Evolutionary conservation across 148 eudicot genomes (phyloP).

Genomic region (Amaranthus hypochondriacus): DNA sequence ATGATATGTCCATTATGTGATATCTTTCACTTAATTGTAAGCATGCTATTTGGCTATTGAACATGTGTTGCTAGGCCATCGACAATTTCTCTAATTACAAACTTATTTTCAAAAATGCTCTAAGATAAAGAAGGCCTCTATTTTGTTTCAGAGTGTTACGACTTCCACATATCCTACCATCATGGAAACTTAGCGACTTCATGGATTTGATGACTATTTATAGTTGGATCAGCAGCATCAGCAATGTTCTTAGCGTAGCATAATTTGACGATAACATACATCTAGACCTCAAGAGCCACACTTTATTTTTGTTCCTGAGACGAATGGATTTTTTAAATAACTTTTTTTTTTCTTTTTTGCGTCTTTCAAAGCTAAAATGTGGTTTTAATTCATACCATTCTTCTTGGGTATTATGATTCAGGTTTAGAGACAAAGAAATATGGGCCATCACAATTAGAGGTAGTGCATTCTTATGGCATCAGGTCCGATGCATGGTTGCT

Average conservation of each 20-base stretch:
- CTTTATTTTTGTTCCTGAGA: not conserved
- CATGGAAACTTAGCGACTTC: not conserved
- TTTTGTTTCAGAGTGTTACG: constrained; percentile 1
- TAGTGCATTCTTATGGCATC: constrained; percentile 98
- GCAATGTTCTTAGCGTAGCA: not conserved
- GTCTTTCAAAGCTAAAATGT: not conserved
- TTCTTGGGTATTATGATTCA: constrained; percentile 28
- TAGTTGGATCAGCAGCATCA: not conserved
- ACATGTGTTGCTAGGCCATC: not conserved
- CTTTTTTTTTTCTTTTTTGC: not conserved
- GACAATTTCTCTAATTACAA: not conserved
- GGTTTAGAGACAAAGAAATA: constrained; percentile 58
- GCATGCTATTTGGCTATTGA: not conserved
- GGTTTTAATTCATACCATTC: not conserved
- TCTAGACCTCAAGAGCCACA: not conserved
- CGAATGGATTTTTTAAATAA: not conserved
- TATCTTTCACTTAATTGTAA: not conserved
- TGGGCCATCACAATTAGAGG: constrained; percentile 79
- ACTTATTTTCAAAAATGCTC: not conserved
- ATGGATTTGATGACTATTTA: not conserved
- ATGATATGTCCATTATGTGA: not conserved
- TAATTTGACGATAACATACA: not conserved
- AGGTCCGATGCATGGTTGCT: constrained; percentile 96
- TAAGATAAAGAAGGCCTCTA: not conserved
- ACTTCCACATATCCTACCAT: not conserved